phyloP scores from a whole-genome alignment of 2,329 filamentous ascomycete genomes.

The Colletotrichum orchidophilum region DNA sequence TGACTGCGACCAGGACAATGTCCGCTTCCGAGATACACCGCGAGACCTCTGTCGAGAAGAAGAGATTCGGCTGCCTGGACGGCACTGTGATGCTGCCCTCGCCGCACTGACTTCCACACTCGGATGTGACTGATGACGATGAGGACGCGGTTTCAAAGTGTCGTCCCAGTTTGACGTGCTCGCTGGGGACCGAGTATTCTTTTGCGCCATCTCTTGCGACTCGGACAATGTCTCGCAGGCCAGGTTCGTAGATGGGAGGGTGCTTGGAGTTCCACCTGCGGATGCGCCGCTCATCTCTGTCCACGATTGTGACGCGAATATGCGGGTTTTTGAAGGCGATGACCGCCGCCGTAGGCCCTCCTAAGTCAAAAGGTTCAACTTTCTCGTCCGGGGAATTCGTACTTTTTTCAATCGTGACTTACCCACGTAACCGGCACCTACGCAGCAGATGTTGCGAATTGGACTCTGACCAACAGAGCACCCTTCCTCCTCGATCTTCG shows the following conservation, averaged over 20 bases:
- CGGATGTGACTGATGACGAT: constrained; percentile 43
- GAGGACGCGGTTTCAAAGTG: constrained; percentile 36
- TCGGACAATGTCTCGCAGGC: constrained; percentile 73
- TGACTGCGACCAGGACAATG: constrained; percentile 78
- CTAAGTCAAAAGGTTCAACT: constrained; percentile 47
- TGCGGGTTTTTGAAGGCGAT: constrained; percentile 78
- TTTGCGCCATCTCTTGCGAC: constrained; percentile 67
- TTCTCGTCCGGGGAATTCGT: not conserved
- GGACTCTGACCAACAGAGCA: not conserved
- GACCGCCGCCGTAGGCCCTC: constrained; percentile 79
- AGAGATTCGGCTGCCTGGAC: constrained; percentile 70
- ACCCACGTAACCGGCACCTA: constrained; percentile 82
- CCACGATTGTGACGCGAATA: constrained; percentile 78
- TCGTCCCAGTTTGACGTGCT: constrained; percentile 42
- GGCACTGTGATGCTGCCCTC: constrained; percentile 44
- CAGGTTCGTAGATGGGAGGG: constrained; percentile 81
- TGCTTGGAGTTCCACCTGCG: constrained; percentile 77
- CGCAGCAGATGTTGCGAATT: constrained; percentile 73
- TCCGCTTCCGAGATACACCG: constrained; percentile 73
- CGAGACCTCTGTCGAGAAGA: constrained; percentile 77
- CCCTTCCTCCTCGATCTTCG: not conserved
- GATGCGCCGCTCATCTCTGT: constrained; percentile 72
- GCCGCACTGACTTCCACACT: constrained; percentile 42
- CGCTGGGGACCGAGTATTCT: constrained; percentile 50
- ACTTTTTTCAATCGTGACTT: constrained; percentile 43